Evolutionary conservation across 2,329 filamentous ascomycete species (phyloP), one percentile per base, ranked within the genome.

Genomic region (Tolypocladium ovalisporum): DNA sequence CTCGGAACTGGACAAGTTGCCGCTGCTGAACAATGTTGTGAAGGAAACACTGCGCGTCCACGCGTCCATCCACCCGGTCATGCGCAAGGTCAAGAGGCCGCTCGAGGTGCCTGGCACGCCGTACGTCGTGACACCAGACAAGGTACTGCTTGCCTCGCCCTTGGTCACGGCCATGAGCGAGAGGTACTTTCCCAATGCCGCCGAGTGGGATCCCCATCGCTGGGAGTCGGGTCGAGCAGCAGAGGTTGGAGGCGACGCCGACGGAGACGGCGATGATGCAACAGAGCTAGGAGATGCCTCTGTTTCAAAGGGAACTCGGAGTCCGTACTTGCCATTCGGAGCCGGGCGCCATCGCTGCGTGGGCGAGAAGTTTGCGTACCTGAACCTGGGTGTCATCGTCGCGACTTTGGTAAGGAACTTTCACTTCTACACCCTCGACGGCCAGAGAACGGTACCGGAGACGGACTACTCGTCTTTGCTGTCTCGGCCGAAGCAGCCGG

Each of bases 261-360:
- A n/a, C n/a, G n/a, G n/a, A n/a, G 34, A 80, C 78, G 56, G 78
- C 64, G 58, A 69, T 80, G 29, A 62, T 68, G 27, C 71, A 73
- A 60, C 73, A 70, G 93, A 97, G 70, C 96, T 96, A 70, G 93
- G 92, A 37, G 97, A 96, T 72, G 93, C 92, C 60, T 78, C 95
- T 54, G 88, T 97, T 63, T 92, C 85, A 79, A 96, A 97, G 79
- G 93, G 93, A 57, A 87, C 90, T 15, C 84, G 84, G 59, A 94
- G 89, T 55, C 92, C 93, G 0, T 97, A 97, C 71, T 83, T 97
- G 53, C 93, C 93, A 1, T 97, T 97, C 68, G 93, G 93, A 58
- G 93, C 92, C 36, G 93, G 93, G 49, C 81, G 93, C 64, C 93
- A 97, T 75, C 82, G 93, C 63, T 97, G 93, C 75, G 97, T 97